Evolutionary conservation across 2,329 filamentous ascomycete genomes (phyloP), one percentile per base, ranked within the genome.

Genomic region (Diaporthe helianthi): DNA sequence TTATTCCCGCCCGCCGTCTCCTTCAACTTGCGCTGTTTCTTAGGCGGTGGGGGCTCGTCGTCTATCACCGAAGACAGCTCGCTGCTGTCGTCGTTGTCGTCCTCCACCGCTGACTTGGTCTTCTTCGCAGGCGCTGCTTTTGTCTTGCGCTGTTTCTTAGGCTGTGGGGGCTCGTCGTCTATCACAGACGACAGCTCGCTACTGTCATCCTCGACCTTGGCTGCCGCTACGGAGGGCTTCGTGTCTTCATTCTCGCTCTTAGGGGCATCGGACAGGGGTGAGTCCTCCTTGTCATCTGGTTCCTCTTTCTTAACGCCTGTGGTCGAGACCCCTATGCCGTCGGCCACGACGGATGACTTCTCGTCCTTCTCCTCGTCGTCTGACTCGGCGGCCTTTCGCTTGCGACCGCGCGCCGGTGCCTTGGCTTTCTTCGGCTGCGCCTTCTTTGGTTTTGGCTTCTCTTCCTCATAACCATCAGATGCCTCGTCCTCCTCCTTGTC

Each of bases 41-140:
- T 88, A n/a, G n/a, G n/a, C 12, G 88, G 86, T 31, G 85, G 87
- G 3, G 84, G 84, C 72, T 95, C 92, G 76, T 97, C 94, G 76
- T 97, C 94, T 49, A 96, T 82, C n/a, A 97, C 85, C 4, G 88
- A 86, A 0, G 92, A 95, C 79, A 93, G 82, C 66, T 92, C 90
- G 76, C 86, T 90, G 75, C 86, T 90, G 55, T 90, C 86, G 0
- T 72, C 73, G 33, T 66, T 71, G 24, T 69, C 72, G 66, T 73
- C 52, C 10, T 38, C 38, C 47, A 69, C 49, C 53, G 26, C 41
- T 22, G 52, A 8, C 10, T 73, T 71, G 70, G 77, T 19, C 67
- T 74, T 73, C 38, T 54, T 55, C 12, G 65, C 51, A 4, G 58
- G 51, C 19, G 69, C 51, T 29, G 51, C 65, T n/a, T 69, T 69